phyloP scores from a whole-genome alignment of 2,329 filamentous ascomycete species.

The Xylaria polymorpha region DNA sequence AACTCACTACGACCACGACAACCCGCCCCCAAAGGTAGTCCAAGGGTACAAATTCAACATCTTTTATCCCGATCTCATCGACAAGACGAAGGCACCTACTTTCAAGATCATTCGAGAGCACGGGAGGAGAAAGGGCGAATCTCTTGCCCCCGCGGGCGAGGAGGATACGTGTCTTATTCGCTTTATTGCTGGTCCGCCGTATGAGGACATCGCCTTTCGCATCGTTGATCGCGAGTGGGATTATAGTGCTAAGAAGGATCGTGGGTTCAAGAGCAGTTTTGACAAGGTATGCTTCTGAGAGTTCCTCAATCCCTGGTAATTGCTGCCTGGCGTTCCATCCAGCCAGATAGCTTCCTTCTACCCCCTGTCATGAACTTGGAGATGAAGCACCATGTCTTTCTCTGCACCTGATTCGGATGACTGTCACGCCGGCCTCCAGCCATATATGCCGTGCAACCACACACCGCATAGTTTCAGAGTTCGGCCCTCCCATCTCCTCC shows the following conservation, averaged over 20 bases:
- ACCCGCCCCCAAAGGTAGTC: slow-evolving; percentile 96
- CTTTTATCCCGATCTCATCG: slow-evolving; percentile 96
- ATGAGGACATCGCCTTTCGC: slow-evolving; percentile 95
- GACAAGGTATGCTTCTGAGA: slow-evolving; percentile 79
- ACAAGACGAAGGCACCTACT: slow-evolving; percentile 92
- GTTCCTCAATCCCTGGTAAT: slow-evolving; percentile 19
- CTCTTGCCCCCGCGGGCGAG: slow-evolving; percentile 91
- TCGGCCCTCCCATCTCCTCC: slow-evolving; percentile 27
- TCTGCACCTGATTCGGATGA: slow-evolving; percentile 25
- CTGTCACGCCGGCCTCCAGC: slow-evolving; percentile 32
- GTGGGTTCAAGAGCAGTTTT: slow-evolving; percentile 95
- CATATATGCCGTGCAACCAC: slow-evolving; percentile 35
- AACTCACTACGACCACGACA: slow-evolving; percentile 98
- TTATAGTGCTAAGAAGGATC: slow-evolving; percentile 93
- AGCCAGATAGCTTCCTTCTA: slow-evolving; percentile 7
- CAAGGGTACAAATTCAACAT: slow-evolving; percentile 99
- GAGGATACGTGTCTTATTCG: slow-evolving; percentile 97
- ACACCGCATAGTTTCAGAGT: slow-evolving; percentile 40
- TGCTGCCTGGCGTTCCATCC: slow-evolving; percentile 32
- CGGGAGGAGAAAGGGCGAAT: slow-evolving; percentile 88
- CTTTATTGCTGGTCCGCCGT: slow-evolving; percentile 94
- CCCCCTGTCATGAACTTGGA: slow-evolving; percentile 28
- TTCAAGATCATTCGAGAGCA: slow-evolving; percentile 96
- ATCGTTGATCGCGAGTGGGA: slow-evolving; percentile 99
- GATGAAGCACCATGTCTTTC: slow-evolving; percentile 23